Evolutionary conservation across 2,329 filamentous ascomycete species (phyloP).

Genomic region (Waltergamsia citrina): DNA sequence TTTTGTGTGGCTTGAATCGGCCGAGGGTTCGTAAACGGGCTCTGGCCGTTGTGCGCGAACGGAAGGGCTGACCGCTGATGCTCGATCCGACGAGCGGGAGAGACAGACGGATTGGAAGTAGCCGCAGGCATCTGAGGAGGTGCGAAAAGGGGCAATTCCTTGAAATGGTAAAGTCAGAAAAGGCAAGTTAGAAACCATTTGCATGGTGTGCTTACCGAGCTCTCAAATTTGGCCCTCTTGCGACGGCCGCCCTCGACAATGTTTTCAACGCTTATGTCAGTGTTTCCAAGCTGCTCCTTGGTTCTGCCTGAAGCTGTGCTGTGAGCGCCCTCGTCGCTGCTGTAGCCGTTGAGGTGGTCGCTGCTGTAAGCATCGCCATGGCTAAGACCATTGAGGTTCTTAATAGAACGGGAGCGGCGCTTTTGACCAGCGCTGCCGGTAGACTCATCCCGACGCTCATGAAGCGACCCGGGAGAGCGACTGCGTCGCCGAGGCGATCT

Average conservation of each 20-base stretch:
- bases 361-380: conserved; percentile 57
- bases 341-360: conserved; percentile 59
- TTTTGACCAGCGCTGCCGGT: conserved; percentile 55
- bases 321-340: conserved; percentile 76
- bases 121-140: conserved; percentile 89
- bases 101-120: conserved; percentile 95
- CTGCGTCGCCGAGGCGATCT: conserved; percentile 68
- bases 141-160: conserved; percentile 94
- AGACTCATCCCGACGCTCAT: conserved; percentile 68
- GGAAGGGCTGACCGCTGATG: conserved; percentile 64
- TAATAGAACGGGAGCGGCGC: conserved; percentile 57
- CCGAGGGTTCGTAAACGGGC: conserved; percentile 69
- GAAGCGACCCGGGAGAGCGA: conserved; percentile 57
- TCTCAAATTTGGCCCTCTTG: conserved; percentile 91
- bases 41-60: conserved; percentile 66
- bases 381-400: conserved; percentile 39
- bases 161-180: conserved; percentile 13
- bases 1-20: conserved; percentile 78
- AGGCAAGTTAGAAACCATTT: conserved; percentile 9
- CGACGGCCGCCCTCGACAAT: conserved; percentile 94
- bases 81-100: conserved; percentile 74
- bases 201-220: conserved; percentile 70
- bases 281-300: conserved; percentile 83
- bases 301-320: conserved; percentile 63
- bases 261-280: conserved; percentile 96